phyloP scores from a whole-genome alignment of 2,329 filamentous ascomycete genomes.

The Trichophyton benhamiae region DNA sequence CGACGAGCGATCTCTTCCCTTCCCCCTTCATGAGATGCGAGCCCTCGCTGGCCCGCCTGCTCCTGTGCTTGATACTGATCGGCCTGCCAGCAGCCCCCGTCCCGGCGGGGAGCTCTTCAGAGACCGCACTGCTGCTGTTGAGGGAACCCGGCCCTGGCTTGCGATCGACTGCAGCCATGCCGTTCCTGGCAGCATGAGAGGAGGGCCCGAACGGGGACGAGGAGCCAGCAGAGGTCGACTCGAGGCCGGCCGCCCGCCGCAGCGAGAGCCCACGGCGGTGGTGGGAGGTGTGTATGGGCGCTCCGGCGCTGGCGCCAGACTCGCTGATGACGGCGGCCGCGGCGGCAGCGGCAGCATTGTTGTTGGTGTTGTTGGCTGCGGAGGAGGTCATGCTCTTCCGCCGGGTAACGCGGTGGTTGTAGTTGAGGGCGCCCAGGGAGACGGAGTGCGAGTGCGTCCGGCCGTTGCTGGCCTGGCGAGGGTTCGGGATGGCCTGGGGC shows the following conservation, averaged over 20 bases:
- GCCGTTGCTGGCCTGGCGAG: conserved; percentile 49
- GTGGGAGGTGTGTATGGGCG: conserved; percentile 42
- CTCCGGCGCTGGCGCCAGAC: conserved; percentile 44
- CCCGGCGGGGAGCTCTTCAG: conserved; percentile 29
- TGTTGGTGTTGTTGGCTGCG: conserved; percentile 58
- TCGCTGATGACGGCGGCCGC: conserved; percentile 53
- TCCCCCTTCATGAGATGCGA: conserved; percentile 70
- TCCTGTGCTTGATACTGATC: conserved; percentile 41
- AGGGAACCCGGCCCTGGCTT: conserved; percentile 27
- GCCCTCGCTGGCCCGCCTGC: conserved; percentile 67
- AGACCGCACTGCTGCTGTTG: conserved; percentile 31
- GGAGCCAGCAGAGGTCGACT: conserved; percentile 47
- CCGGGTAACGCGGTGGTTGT: conserved; percentile 74
- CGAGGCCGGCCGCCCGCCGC: conserved; percentile 39
- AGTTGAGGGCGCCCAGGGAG: conserved; percentile 63
- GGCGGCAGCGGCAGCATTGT: conserved; percentile 45
- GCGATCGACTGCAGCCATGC: conserved; percentile 20
- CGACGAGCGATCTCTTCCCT: conserved; percentile 63
- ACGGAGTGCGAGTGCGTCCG: conserved; percentile 73
- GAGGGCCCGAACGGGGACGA: conserved; percentile 31
- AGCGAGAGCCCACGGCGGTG: conserved; percentile 41
- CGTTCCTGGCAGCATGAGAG: conserved; percentile 23
- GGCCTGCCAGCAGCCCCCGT: conserved; percentile 31
- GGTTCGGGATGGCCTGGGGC: conserved; percentile 48
- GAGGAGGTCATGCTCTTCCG: conserved; percentile 84